phyloP scores from a whole-genome alignment of 257 asterid species.

The Vinca minor region DNA sequence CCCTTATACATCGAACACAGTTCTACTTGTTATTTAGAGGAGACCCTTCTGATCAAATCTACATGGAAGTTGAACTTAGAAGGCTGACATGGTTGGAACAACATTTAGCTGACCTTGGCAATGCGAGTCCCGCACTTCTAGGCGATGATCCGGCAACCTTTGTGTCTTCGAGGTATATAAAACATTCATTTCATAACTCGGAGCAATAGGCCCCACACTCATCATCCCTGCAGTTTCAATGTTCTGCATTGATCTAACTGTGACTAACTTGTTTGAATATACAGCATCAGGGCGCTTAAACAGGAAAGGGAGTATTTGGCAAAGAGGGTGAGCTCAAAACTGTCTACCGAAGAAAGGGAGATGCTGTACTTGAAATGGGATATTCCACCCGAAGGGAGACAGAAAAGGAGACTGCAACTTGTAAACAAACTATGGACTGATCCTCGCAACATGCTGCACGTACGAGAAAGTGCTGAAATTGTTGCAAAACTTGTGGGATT shows the following conservation, averaged over 20 bases:
- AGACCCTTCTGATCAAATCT: slow-evolving; percentile 77
- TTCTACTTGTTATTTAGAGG: slow-evolving; percentile 74
- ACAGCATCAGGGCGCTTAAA: slow-evolving; percentile 80
- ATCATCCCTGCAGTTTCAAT: neutral
- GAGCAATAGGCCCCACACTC: neutral
- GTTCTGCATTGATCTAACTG: neutral
- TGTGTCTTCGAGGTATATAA: slow-evolving; percentile 66
- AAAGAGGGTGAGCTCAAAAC: slow-evolving; percentile 70
- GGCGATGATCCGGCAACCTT: slow-evolving; percentile 89
- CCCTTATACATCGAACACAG: slow-evolving; percentile 82
- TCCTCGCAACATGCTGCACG: slow-evolving; percentile 72
- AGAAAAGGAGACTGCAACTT: slow-evolving; percentile 65
- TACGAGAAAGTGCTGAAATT: slow-evolving; percentile 75
- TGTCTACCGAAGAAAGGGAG: slow-evolving; percentile 76
- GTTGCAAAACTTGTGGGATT: slow-evolving; percentile 90
- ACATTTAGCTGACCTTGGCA: slow-evolving; percentile 80
- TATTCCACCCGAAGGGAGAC: slow-evolving; percentile 65
- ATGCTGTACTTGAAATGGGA: slow-evolving; percentile 72
- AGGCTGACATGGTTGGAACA: slow-evolving; percentile 90
- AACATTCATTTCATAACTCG: neutral
- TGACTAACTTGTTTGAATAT: neutral
- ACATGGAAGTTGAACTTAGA: slow-evolving; percentile 86
- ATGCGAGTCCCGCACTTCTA: slow-evolving; percentile 95
- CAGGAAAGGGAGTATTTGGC: slow-evolving; percentile 91
- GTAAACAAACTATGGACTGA: slow-evolving; percentile 81